Evolutionary conservation across 2,329 filamentous ascomycete genomes (phyloP).

Genomic region (Dothidotthia symphoricarpi): DNA sequence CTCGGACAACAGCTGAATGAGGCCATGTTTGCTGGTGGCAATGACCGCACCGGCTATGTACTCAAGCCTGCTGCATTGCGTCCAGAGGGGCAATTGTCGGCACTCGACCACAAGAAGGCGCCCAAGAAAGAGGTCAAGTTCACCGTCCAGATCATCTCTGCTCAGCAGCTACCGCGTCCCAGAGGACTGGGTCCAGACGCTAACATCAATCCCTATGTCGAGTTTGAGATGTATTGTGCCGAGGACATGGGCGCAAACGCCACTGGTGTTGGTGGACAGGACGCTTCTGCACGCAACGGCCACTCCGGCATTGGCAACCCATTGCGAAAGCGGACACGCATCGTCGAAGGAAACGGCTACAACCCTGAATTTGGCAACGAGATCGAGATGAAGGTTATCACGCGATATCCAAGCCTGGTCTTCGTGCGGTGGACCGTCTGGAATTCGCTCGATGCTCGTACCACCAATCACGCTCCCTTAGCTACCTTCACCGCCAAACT

Average conservation of each 20-base stretch:
- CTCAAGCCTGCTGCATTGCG: slow-evolving; percentile 87
- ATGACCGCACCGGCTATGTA: slow-evolving; percentile 85
- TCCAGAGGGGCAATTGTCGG: slow-evolving; percentile 28
- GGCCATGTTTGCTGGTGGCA: slow-evolving; percentile 92
- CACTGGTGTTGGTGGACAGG: slow-evolving; percentile 63
- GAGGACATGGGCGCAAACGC: slow-evolving; percentile 84
- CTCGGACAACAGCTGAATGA: slow-evolving; percentile 94
- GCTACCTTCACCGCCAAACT: slow-evolving; percentile 94
- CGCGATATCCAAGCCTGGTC: slow-evolving; percentile 90
- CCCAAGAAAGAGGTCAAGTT: slow-evolving; percentile 82
- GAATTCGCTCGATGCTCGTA: slow-evolving; percentile 75
- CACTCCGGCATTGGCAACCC: slow-evolving; percentile 68
- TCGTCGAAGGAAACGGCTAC: slow-evolving; percentile 86
- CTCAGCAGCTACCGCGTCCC: slow-evolving; percentile 87
- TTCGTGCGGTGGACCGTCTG: slow-evolving; percentile 93
- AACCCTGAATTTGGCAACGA: slow-evolving; percentile 83
- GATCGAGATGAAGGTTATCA: slow-evolving; percentile 78
- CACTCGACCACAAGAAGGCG: slow-evolving; percentile 60
- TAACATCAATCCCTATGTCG: slow-evolving; percentile 86
- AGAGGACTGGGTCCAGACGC: slow-evolving; percentile 68
- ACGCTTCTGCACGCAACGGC: slow-evolving; percentile 63
- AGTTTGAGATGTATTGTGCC: slow-evolving; percentile 90
- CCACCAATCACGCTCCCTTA: slow-evolving; percentile 63
- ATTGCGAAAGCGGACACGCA: slow-evolving; percentile 73
- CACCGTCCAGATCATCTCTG: slow-evolving; percentile 84